A percentile compares a stretch with the other conserved stretches of the same genome.
These are phyloP conservation scores for Calonectria crousiana DNA, from an alignment of 2,329 filamentous ascomycete species.

Conservation along the genomic window DNA sequence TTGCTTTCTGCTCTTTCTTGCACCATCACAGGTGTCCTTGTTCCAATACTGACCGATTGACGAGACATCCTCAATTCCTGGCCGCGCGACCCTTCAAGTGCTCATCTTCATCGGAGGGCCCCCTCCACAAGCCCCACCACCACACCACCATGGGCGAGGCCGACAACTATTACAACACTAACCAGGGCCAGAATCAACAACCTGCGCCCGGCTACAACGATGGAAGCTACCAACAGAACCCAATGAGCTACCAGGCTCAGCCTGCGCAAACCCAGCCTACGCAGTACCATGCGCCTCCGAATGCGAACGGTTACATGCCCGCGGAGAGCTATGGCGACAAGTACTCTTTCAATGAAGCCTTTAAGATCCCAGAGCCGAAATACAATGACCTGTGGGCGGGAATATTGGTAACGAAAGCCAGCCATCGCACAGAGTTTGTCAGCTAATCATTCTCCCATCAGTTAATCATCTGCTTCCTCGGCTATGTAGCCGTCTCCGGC, in stretches of 20 bases:
- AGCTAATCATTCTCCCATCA: slow-evolving; percentile 43
- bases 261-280: slow-evolving; percentile 44
- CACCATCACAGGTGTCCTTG: background rate
- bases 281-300: slow-evolving; percentile 43
- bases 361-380: slow-evolving; percentile 86
- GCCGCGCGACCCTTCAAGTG: background rate
- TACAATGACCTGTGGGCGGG: slow-evolving; percentile 94
- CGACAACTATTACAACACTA: slow-evolving; percentile 48
- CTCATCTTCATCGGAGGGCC: slow-evolving; percentile 1
- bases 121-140: too few species aligned
- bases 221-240: slow-evolving; percentile 42
- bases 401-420: slow-evolving; percentile 69
- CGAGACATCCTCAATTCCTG: background rate
- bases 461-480: slow-evolving; percentile 78
- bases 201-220: slow-evolving; percentile 33
- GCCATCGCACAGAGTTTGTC: background rate
- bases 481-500: slow-evolving; percentile 82
- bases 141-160: slow-evolving; percentile 49
- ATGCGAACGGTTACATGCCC: slow-evolving; percentile 49
- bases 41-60: background rate
- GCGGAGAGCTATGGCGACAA: slow-evolving; percentile 59
- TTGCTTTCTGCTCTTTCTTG: background rate
- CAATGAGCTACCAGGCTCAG: slow-evolving; percentile 42
- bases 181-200: slow-evolving; percentile 38
- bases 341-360: slow-evolving; percentile 80